Conservation (phyloP, 805 yeast species). For the Starmera quercuum region DNA sequence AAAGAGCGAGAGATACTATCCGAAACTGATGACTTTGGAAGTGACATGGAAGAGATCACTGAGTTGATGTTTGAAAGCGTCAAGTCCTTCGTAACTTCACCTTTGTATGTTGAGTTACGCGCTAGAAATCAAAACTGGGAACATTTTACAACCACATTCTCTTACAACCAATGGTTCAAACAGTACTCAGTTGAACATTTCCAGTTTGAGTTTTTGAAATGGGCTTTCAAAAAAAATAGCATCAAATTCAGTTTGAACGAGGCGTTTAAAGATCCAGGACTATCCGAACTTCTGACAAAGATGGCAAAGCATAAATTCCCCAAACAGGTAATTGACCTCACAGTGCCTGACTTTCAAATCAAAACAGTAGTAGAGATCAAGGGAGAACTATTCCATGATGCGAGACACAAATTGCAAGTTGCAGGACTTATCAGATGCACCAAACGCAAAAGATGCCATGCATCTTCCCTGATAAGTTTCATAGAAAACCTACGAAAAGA, state of each 20-base stretch:
- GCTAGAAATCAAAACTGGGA: too few relatives aligned
- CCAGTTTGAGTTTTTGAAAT: constrained; percentile 14
- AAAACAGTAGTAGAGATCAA: constrained; percentile 8
- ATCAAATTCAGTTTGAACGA: constrained; percentile 11
- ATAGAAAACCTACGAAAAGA: constrained; percentile 1
- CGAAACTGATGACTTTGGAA: too few relatives aligned
- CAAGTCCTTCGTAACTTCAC: too few relatives aligned
- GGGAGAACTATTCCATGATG: constrained; percentile 18
- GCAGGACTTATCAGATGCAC: constrained; percentile 16
- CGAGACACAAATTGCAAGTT: constrained; percentile 17
- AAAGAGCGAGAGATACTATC: too few relatives aligned
- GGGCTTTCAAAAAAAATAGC: constrained; percentile 11
- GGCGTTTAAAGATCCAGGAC: constrained; percentile 6
- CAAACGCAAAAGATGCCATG: constrained; percentile 14
- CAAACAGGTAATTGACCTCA: constrained; percentile 7
- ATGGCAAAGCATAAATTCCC: constrained; percentile 10
- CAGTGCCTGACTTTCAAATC: constrained; percentile 4
- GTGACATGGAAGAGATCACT: too few relatives aligned
- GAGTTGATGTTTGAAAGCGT: too few relatives aligned
- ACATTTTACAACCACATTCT: too few relatives aligned
- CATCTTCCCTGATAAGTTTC: constrained; percentile 8
- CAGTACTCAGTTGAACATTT: constrained; percentile 2
- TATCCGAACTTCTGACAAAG: constrained; percentile 10
- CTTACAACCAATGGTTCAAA: constrained; percentile 1
- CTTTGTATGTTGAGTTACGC: too few relatives aligned